Percentiles rank a stretch among this genome's conserved stretches.
Conservation (phyloP, 2,329 filamentous ascomycete genomes). For the Drechslera avenae region DNA sequence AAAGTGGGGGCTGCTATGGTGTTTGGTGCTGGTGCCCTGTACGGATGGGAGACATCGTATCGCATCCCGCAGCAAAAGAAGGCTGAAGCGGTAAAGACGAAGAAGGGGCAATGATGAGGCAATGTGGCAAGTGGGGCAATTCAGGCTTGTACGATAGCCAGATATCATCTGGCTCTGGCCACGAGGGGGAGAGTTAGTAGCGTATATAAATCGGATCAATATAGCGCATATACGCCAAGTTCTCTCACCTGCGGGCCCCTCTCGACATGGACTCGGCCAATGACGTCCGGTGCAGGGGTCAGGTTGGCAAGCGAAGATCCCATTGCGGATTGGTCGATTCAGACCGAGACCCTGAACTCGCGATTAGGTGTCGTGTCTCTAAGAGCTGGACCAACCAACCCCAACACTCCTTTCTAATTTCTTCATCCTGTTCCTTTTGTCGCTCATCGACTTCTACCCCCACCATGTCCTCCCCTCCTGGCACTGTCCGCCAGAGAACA, state of each 20-base stretch:
- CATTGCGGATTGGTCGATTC: slow-evolving; percentile 10
- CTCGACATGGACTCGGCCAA: slow-evolving; percentile 10
- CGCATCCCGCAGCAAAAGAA: slow-evolving; percentile 50
- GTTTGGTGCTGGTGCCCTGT: slow-evolving; percentile 88
- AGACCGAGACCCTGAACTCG: slow-evolving; percentile 22
- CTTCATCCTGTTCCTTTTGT: slow-evolving; percentile 23
- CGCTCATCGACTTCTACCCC: slow-evolving; percentile 25
- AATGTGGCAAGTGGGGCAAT: too few relatives aligned
- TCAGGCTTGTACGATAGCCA: too few relatives aligned
- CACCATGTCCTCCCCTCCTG: slow-evolving; percentile 48
- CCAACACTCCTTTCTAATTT: slow-evolving; percentile 24
- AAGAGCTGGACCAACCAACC: slow-evolving; percentile 24
- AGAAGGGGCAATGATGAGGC: slow-evolving; percentile 34
- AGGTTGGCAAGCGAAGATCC: slow-evolving; percentile 16
- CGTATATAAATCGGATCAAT: too few relatives aligned
- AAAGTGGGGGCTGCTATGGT: slow-evolving; percentile 82
- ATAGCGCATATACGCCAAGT: too few relatives aligned
- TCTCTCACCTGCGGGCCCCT: background rate
- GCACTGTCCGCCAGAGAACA: slow-evolving; percentile 45
- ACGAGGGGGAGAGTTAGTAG: too few relatives aligned
- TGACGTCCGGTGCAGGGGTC: slow-evolving; percentile 14
- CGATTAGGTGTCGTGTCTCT: slow-evolving; percentile 32
- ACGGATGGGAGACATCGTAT: slow-evolving; percentile 73
- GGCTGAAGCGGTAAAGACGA: slow-evolving; percentile 25
- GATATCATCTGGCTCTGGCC: too few relatives aligned